Evolutionary conservation across 2,329 filamentous ascomycete species (phyloP), one percentile per base, ranked within the genome.

Genomic region (Alternaria angustiovoidea): DNA sequence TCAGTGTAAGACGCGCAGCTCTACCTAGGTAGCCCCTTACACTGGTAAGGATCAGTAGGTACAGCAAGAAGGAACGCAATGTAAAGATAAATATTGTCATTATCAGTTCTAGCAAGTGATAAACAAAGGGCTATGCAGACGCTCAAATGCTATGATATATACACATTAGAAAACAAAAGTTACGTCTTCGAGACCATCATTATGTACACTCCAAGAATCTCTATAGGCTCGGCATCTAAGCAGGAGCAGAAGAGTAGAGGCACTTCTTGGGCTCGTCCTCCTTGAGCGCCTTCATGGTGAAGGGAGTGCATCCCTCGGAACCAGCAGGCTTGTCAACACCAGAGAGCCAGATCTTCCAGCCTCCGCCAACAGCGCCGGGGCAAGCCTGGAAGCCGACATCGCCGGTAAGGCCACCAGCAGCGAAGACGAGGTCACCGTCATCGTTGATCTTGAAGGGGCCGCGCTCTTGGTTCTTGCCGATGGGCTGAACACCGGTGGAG

Each of bases 331-430:
- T 69, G 4, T 44, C 26, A 14, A 32, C 39, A 34, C 57, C 62
- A 30, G 54, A 32, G 28, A 76, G 65, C 74, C 73, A 75, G 52
- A 77, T 52, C 30, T 60, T 62, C 65, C 67, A 77, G 26, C 82
- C 75, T 7, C 77, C 80, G 2, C 81, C 78, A 57, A 78, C 71
- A 68, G 77, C 75, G 66, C 75, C 76, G 36, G 86, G 85, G 81
- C 87, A 89, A 24, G 86, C 86, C 51, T 85, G 69, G 68, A 87
- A 80, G 60, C 76, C 72, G 3, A 63, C 58, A 41, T 81, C 81
- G 54, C 54, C 54, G 34, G 78, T 51, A n/a, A 52, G 44, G 14
- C 48, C 59, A n/a, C 51, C 59, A 57, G 34, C 52, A 39, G 54
- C 72, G 66, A 88, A 84, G 54, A 74, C 76, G 28, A 89, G 79